Base-by-base conservation (phyloP, 2,329 filamentous ascomycete species). In the Phialemoniopsis sp. region DNA sequence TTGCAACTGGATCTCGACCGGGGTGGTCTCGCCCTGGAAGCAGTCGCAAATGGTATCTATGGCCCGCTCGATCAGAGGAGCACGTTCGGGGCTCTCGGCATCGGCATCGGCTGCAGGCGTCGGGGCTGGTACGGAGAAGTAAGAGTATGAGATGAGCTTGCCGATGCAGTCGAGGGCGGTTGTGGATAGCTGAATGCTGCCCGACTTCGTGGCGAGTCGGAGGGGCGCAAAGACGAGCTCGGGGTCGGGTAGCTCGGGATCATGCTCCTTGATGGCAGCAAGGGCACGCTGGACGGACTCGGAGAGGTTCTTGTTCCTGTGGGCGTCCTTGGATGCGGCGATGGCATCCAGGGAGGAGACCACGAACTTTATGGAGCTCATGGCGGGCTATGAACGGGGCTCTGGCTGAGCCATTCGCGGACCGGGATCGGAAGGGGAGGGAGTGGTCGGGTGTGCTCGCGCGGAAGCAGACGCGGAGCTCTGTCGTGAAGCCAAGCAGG, bases 11-110 rank as follows among this genome's bases (percentile, higher is more conserved):
- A 97, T 85, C 61, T 96, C 91, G 38, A 85, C 78, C 4, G 89
- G 83, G 0, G 94, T 98, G 2, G 87, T 87, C 67, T 98, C 93
- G 57, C 93, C 91, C 59, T 97, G 90, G 59, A 98, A 98, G 62
- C 93, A 98, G 59, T 97, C 91, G 72, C 93, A 98, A 71, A 98
- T 98, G 29, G 93, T 95, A 65, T 98, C 94, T 56, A 98, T 98
- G 43, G 94, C 93, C 48, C 91, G 80, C 66, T 98, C 94, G 57
- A 98, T 98, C 49, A 98, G 73, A 13, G 91, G 90, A 4, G 85
- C 72, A 31, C 70, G 69, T 38, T 62, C 62, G 43, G 34, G 29
- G 3, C 37, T 38, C 13, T 39, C 42, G 32, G 18, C 34, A 8
- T 41, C 32, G 32, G 31, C 8, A 4, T n/a, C 62, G 40, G 63